phyloP scores from a whole-genome alignment of 805 yeast species.

The Kodamaea fukazawae region DNA sequence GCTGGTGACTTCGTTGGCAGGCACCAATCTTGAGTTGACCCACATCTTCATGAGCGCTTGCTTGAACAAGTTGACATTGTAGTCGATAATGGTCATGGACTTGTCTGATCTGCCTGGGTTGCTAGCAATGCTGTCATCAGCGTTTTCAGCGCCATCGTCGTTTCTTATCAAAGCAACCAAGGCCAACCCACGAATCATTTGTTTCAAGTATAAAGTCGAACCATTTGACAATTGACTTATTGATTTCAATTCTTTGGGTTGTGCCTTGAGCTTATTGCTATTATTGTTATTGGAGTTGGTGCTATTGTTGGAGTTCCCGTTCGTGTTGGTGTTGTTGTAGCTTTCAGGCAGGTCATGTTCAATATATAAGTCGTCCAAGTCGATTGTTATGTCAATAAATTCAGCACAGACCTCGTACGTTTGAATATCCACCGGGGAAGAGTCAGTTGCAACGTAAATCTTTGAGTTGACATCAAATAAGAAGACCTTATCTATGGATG shows the following conservation, averaged over 20 bases:
- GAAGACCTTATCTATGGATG: conserved; percentile 89
- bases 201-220: conserved; percentile 75
- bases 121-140: conserved; percentile 4
- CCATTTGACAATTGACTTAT: conserved; percentile 80
- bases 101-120: conserved; percentile 24
- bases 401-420: conserved; percentile 97
- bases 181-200: conserved; percentile 91
- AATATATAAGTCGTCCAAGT: conserved; percentile 68
- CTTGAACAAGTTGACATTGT: conserved; percentile 79
- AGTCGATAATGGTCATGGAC: conserved; percentile 71
- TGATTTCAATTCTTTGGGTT: conserved; percentile 50
- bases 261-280: conserved; percentile 3
- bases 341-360: conserved; percentile 27
- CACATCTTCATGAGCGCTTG: conserved; percentile 72
- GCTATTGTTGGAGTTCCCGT: conserved; percentile 1
- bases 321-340: conserved; percentile 10
- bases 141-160: conserved; percentile 38
- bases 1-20: conserved; percentile 3
- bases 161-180: conserved; percentile 81
- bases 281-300: not conserved
- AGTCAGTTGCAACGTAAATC: conserved; percentile 93
- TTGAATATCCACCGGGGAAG: conserved; percentile 92
- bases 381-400: conserved; percentile 91
- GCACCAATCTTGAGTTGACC: conserved; percentile 39
- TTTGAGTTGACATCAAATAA: conserved; percentile 89